Base-by-base conservation (phyloP, 176 grass and related monocot species). In the Juncus effusus region DNA sequence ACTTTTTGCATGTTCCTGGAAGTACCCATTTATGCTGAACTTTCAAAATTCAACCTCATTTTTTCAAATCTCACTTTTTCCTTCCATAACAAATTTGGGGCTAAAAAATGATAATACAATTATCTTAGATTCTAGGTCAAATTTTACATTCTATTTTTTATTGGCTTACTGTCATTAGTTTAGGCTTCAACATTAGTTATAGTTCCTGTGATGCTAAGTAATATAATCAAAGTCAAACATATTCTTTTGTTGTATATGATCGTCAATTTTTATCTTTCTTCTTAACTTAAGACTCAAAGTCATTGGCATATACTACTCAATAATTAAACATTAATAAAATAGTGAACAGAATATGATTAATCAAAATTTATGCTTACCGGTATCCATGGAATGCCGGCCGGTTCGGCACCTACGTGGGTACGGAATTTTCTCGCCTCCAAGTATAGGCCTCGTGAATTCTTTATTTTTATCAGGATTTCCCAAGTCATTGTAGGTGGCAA, bases 401-500 rank as follows among this genome's bases (percentile, higher is more conserved):
- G 94, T 99, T 10, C 85, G 85, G 68, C 94, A 99, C 40, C 94
- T 75, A 9, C 94, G 60, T 35, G 94, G 94, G 69, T 99, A 93
- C 47, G 94, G 94, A 6, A 83, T 84, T 77, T 87, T 93, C 61
- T 85, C 65, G 3, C 88, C 88, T 37, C 85, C 94, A n/a, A 92
- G 78, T 40, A 54, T 82, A 3, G 94, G 94, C 70, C 94, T 84
- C 56, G 49, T 72, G 41, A 82, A 84, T 54, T 93, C 94, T 36
- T 70, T 74, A 4, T 82, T 83, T 65, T 76, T 67, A 15, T 99
- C 94, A 51, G 88, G 88, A 75, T 93, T 99, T 10, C 94, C 94
- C 80, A 99, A 71, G 85, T 99, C 94, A 84, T 99, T 87, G 54
- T 99, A 99, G 36, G 35, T 78, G 2, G 88, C 85, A 38, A 93